These are phyloP conservation scores for Chytriomyces sp. DNA, from an alignment of 192 early-diverging fungal genomes.

Conservation along the genomic window DNA sequence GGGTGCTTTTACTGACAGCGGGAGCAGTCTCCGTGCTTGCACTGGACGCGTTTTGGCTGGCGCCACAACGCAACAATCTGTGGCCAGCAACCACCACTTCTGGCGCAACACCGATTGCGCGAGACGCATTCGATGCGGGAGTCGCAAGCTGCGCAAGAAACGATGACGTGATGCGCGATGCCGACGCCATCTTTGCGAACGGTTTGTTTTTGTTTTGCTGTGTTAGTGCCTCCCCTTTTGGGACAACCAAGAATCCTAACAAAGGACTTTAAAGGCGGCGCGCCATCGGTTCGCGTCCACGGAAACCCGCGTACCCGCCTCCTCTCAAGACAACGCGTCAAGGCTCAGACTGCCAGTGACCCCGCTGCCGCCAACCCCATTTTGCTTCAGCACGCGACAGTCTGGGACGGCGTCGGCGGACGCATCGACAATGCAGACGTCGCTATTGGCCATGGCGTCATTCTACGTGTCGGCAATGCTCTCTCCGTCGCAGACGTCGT, in stretches of 20 bases:
- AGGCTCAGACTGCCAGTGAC: neutral
- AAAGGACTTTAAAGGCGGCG: neutral
- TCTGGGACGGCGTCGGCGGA: constrained; percentile 60
- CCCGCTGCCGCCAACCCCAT: constrained; percentile 21
- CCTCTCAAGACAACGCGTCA: neutral
- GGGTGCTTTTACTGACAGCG: neutral
- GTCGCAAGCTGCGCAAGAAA: neutral
- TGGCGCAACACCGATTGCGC: neutral
- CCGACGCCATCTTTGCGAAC: neutral
- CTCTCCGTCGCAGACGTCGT: constrained; percentile 41
- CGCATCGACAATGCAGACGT: constrained; percentile 50
- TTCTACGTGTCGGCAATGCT: constrained; percentile 45
- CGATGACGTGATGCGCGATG: neutral
- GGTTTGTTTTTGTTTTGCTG: neutral
- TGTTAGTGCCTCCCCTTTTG: too few relatives aligned
- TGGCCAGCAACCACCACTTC: neutral
- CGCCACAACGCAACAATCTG: too few relatives aligned
- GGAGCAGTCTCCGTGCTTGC: neutral
- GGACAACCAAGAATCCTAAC: neutral
- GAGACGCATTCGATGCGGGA: neutral
- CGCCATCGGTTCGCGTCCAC: neutral
- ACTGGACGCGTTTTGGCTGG: neutral
- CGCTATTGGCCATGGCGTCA: constrained; percentile 58
- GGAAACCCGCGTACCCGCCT: neutral
- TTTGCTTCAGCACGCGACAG: constrained; percentile 61